These are phyloP conservation scores for Ochetophila trinervis DNA, from an alignment of 306 rosid species.

Conservation along the genomic window DNA sequence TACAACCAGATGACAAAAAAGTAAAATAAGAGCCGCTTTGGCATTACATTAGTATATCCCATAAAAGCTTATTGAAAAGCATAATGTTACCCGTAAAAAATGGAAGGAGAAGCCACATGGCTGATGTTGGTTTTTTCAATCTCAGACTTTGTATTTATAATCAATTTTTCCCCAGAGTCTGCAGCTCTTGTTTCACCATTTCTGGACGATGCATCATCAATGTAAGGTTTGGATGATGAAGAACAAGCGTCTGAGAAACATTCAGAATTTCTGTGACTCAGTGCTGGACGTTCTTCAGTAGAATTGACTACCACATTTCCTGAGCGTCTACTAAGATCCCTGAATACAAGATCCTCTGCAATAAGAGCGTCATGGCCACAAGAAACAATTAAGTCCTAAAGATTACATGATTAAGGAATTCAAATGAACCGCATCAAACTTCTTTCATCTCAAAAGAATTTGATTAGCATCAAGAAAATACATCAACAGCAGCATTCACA, in stretches of 20 bases:
- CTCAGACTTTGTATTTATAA: slow-evolving; percentile 27
- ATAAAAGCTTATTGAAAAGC: neutral
- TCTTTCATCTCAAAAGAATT: neutral
- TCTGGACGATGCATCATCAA: slow-evolving; percentile 27
- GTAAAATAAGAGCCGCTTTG: slow-evolving; percentile 3
- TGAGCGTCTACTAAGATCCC: slow-evolving; percentile 42
- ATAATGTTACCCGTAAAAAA: slow-evolving; percentile 39
- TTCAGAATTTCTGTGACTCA: slow-evolving; percentile 16
- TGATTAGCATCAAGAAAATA: neutral
- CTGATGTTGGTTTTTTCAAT: slow-evolving; percentile 20
- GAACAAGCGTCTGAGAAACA: slow-evolving; percentile 27
- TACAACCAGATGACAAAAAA: slow-evolving; percentile 32
- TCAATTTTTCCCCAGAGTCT: slow-evolving; percentile 25
- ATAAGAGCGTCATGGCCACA: slow-evolving; percentile 27
- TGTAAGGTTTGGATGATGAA: slow-evolving; percentile 24
- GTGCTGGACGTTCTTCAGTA: slow-evolving; percentile 28
- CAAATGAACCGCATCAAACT: neutral
- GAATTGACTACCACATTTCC: slow-evolving; percentile 24
- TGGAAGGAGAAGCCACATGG: slow-evolving; percentile 21
- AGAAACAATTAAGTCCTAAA: slow-evolving; percentile 8
- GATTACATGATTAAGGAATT: too few relatives aligned
- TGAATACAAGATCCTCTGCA: slow-evolving; percentile 67
- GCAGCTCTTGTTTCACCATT: slow-evolving; percentile 31
- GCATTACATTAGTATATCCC: slow-evolving; percentile 8
- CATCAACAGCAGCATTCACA: neutral